These are phyloP conservation scores for Fusarium sp. DNA, from an alignment of 2,329 filamentous ascomycete species.

Conservation along the genomic window DNA sequence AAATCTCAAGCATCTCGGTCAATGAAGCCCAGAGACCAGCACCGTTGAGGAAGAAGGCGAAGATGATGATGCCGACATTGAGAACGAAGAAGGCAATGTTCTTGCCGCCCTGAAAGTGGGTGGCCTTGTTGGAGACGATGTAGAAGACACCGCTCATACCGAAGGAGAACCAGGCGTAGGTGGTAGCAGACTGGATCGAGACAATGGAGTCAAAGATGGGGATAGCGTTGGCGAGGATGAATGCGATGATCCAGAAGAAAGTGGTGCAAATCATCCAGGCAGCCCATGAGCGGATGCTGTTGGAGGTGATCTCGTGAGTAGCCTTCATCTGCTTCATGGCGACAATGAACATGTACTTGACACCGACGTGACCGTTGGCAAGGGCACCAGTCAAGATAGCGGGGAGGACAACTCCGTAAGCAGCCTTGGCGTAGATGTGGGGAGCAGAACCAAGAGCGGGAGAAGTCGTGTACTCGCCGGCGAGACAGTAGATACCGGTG, in stretches of 20 bases:
- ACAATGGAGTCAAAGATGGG: slow-evolving; percentile 42
- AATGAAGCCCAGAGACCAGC: slow-evolving; percentile 35
- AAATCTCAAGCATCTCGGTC: slow-evolving; percentile 27
- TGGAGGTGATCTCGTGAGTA: slow-evolving; percentile 15
- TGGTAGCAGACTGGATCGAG: slow-evolving; percentile 34
- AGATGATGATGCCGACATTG: slow-evolving; percentile 26
- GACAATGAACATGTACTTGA: slow-evolving; percentile 34
- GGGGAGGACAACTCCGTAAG: slow-evolving; percentile 37
- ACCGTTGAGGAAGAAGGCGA: slow-evolving; percentile 34
- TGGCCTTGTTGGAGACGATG: not conserved
- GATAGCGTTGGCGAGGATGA: slow-evolving; percentile 41
- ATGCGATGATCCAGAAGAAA: slow-evolving; percentile 34
- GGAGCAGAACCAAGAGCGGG: slow-evolving; percentile 37
- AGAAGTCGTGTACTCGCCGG: slow-evolving; percentile 28
- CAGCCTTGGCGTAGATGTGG: slow-evolving; percentile 32
- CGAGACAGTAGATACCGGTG: slow-evolving; percentile 37
- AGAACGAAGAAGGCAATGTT: slow-evolving; percentile 27
- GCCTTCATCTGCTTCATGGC: slow-evolving; percentile 22
- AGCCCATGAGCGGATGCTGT: slow-evolving; percentile 36
- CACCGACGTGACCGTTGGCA: slow-evolving; percentile 36
- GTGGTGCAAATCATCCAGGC: slow-evolving; percentile 36
- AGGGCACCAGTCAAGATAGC: slow-evolving; percentile 35
- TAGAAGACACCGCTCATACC: slow-evolving; percentile 31
- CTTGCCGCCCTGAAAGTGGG: not conserved
- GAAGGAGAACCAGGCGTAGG: slow-evolving; percentile 39